Conservation (phyloP, 371 early-diverging fungal genomes). For the Mucor circinelloides region DNA sequence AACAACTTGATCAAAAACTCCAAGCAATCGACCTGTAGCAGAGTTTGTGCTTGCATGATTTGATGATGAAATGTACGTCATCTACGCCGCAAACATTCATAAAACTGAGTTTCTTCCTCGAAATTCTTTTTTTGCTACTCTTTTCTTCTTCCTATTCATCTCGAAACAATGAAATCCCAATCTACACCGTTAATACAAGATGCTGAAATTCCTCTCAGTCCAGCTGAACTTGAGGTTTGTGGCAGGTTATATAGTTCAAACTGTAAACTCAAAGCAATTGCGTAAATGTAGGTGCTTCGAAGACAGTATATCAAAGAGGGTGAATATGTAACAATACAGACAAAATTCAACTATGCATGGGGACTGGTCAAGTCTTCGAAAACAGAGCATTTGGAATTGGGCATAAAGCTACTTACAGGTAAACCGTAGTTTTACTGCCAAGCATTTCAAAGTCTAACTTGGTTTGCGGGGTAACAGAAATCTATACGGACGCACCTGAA, state of each 20-base stretch:
- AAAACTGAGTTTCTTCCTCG: neutral
- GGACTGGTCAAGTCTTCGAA: conserved; percentile 77
- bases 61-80: neutral
- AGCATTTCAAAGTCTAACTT: neutral
- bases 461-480: conserved; percentile 56
- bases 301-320: conserved; percentile 75
- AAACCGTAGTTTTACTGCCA: neutral
- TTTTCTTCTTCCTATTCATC: neutral
- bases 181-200: conserved; percentile 46
- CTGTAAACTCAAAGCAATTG: neutral
- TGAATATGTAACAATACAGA: conserved; percentile 74
- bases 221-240: conserved; percentile 43
- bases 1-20: too few species aligned
- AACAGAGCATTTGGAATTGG: conserved; percentile 70
- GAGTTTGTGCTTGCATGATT: neutral
- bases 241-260: neutral
- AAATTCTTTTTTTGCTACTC: neutral
- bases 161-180: conserved; percentile 26
- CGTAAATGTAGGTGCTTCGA: conserved; percentile 58
- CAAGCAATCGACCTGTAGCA: too few species aligned
- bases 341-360: conserved; percentile 97
- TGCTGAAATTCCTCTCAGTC: conserved; percentile 42
- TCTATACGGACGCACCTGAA: conserved; percentile 80
- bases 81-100: neutral
- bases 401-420: conserved; percentile 82